Percentiles rank a stretch among this genome's conserved stretches.
Evolutionary conservation across 2,329 filamentous ascomycete species (phyloP).

Genomic region (Botrytis hyacinthi): DNA sequence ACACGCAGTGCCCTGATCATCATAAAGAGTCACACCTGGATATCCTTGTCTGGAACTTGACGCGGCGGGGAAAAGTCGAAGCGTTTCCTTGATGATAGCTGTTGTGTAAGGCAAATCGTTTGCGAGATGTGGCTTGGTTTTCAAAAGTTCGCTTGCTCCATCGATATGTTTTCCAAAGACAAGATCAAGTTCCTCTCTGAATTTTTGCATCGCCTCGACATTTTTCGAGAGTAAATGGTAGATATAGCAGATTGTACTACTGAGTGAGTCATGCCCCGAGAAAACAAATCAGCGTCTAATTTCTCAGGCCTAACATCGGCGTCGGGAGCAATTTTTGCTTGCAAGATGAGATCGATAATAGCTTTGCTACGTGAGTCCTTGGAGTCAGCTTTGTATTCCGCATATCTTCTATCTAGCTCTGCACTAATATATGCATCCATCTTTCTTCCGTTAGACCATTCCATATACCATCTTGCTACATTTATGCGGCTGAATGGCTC

Average conservation of each 20-base stretch:
- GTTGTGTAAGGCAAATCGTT: conserved; percentile 28
- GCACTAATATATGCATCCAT: conserved; percentile 29
- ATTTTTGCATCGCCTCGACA: conserved; percentile 19
- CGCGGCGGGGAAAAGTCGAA: background rate
- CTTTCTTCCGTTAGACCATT: conserved; percentile 26
- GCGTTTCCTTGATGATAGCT: conserved; percentile 29
- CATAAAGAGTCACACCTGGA: background rate
- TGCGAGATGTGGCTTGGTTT: conserved; percentile 21
- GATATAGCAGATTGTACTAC: conserved; percentile 22
- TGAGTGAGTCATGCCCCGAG: conserved; percentile 32
- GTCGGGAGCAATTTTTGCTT: background rate
- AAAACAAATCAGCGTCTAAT: conserved; percentile 25
- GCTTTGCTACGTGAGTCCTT: conserved; percentile 9
- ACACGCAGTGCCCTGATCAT: background rate
- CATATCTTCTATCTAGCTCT: conserved; percentile 29
- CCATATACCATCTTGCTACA: conserved; percentile 18
- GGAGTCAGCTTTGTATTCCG: conserved; percentile 11
- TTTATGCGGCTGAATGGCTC: conserved; percentile 21
- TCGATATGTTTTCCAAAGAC: conserved; percentile 26
- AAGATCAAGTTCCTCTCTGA: conserved; percentile 28
- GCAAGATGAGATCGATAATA: conserved; percentile 18
- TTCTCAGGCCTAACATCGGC: background rate
- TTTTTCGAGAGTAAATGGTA: conserved; percentile 27
- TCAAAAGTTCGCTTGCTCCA: conserved; percentile 14
- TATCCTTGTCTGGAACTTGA: background rate